Conservation (phyloP, 192 early-diverging fungal genomes). For the Backusella liffmaniae region DNA sequence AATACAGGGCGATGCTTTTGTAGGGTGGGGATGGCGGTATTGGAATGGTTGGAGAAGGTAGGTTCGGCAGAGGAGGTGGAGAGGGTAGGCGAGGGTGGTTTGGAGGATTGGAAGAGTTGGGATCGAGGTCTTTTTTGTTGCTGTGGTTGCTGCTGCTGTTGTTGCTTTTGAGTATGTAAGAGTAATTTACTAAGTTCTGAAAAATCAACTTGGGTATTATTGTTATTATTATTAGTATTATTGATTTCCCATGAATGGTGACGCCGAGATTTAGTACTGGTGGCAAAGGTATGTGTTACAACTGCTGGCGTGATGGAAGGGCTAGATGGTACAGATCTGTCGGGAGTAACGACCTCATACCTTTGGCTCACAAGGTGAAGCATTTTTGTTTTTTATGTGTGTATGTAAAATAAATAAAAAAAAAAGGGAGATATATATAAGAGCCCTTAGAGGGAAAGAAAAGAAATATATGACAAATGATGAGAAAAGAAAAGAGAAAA, state of each 20-base stretch:
- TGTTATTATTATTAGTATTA: neutral
- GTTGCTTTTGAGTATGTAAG: neutral
- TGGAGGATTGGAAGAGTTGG: constrained; percentile 20
- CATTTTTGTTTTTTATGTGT: neutral
- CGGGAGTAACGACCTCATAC: constrained; percentile 32
- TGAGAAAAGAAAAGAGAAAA: neutral
- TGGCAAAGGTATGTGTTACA: constrained; percentile 20
- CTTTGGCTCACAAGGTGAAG: constrained; percentile 19
- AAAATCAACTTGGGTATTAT: constrained; percentile 9
- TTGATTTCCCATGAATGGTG: neutral
- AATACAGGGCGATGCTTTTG: constrained; percentile 12
- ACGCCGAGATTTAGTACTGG: neutral
- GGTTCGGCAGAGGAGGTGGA: constrained; percentile 12
- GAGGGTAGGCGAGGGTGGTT: constrained; percentile 25
- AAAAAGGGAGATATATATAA: neutral
- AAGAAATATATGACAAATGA: neutral
- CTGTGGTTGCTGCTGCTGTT: neutral
- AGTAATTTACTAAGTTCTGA: constrained; percentile 18
- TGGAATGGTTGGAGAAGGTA: neutral
- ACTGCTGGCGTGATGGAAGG: constrained; percentile 24
- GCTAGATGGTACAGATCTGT: constrained; percentile 23
- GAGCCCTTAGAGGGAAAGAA: neutral
- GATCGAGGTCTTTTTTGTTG: constrained; percentile 13
- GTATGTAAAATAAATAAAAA: neutral
- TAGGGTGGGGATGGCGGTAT: neutral